These are phyloP conservation scores for Syncephalis fuscata DNA, from an alignment of 371 early-diverging fungal genomes.

Conservation along the genomic window DNA sequence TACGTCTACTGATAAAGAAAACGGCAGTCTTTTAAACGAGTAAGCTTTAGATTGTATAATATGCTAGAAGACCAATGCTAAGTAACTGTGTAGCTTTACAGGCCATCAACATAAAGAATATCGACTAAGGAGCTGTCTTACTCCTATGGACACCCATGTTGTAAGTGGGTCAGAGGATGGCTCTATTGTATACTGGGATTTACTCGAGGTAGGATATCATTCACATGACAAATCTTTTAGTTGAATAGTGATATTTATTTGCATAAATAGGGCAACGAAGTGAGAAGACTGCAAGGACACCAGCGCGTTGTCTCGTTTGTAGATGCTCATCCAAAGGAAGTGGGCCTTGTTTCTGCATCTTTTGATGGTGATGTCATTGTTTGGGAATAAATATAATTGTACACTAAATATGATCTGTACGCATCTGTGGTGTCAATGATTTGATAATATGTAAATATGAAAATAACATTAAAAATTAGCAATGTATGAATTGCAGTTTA, in stretches of 20 bases:
- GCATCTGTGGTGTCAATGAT: no score
- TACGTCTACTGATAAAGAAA: constrained; percentile 65
- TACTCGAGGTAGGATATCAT: constrained; percentile 32
- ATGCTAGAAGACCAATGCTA: neutral
- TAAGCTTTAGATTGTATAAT: constrained; percentile 15
- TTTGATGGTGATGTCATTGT: constrained; percentile 21
- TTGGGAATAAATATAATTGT: constrained; percentile 8
- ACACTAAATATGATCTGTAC: no score
- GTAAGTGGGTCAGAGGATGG: constrained; percentile 88
- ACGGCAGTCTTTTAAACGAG: constrained; percentile 55
- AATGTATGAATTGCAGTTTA: no score
- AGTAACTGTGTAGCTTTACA: constrained; percentile 26
- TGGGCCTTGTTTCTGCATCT: constrained; percentile 25
- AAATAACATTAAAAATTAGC: no score
- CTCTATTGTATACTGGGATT: constrained; percentile 68
- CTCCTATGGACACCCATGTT: constrained; percentile 53
- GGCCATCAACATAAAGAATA: constrained; percentile 71
- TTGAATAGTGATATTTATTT: neutral
- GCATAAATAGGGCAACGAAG: constrained; percentile 19
- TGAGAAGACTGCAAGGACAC: constrained; percentile 24
- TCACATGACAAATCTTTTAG: neutral
- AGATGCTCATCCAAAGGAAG: constrained; percentile 27
- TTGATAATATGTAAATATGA: no score
- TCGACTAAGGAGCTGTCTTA: constrained; percentile 45
- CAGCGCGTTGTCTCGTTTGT: constrained; percentile 28